A percentile compares a stretch with the other conserved stretches of the same genome.
Conservation (phyloP, 164 flowering plant genomes). For the Nelumbo lutea region DNA sequence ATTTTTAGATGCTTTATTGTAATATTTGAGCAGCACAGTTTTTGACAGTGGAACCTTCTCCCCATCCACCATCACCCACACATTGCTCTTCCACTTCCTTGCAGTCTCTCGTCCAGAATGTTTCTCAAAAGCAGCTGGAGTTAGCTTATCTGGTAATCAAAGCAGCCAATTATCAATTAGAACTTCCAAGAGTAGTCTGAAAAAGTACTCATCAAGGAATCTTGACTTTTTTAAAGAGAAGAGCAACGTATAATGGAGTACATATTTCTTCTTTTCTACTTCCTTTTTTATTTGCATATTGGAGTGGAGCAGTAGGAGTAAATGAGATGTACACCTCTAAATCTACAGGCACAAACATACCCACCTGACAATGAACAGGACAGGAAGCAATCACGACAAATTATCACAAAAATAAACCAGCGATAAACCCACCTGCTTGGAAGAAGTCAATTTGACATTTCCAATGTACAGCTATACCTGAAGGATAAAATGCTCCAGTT, state of each 20-base stretch:
- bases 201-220: too few species aligned
- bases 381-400: not conserved
- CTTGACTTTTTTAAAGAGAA: too few species aligned
- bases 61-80: conserved; percentile 76
- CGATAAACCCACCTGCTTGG: not conserved
- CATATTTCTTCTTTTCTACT: too few species aligned
- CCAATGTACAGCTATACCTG: not conserved
- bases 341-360: too few species aligned
- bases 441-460: not conserved
- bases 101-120: conserved; percentile 85
- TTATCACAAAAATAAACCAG: not conserved
- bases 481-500: not conserved
- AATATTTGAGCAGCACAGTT: conserved; percentile 71
- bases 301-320: not conserved
- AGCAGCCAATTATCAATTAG: conserved; percentile 9
- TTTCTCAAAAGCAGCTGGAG: conserved; percentile 90
- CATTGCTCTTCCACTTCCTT: conserved; percentile 79
- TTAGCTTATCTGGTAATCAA: conserved; percentile 53
- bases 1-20: conserved; percentile 49
- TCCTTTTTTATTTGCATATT: not conserved
- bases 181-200: not conserved
- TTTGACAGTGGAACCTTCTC: conserved; percentile 73
- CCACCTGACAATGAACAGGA: not conserved
- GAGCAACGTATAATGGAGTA: too few species aligned
- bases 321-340: not conserved